Evolutionary conservation across 805 yeast genomes (phyloP).

Genomic region (Middelhovenomyces tepae): DNA sequence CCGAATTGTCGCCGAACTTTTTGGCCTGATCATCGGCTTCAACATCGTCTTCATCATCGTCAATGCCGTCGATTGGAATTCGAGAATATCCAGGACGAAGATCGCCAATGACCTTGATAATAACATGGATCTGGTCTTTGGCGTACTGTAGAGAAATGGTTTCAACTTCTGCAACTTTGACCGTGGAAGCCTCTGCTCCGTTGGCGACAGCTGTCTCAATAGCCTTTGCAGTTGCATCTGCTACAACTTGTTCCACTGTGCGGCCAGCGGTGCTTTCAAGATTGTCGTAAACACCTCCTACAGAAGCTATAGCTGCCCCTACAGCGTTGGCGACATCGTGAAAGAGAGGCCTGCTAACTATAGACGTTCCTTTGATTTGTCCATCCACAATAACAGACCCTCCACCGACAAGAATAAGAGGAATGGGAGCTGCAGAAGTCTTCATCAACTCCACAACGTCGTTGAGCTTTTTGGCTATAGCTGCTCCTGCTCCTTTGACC

Average conservation of each 20-base stretch:
- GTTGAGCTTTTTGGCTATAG: constrained; percentile 29
- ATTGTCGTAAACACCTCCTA: constrained; percentile 33
- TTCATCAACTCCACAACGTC: constrained; percentile 38
- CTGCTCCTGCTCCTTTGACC: too few species aligned
- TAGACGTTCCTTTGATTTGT: constrained; percentile 33
- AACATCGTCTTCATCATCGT: too few species aligned
- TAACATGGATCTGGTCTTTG: too few species aligned
- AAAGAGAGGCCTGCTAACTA: constrained; percentile 35
- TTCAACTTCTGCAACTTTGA: constrained; percentile 23
- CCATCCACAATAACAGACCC: constrained; percentile 40
- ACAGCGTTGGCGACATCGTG: constrained; percentile 42
- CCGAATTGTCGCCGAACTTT: too few species aligned
- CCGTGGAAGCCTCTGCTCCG: constrained; percentile 23
- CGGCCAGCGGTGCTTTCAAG: constrained; percentile 12
- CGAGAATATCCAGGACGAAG: too few species aligned
- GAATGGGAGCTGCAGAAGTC: constrained; percentile 36
- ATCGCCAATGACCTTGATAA: too few species aligned
- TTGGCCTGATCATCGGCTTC: too few species aligned
- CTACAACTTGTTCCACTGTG: constrained; percentile 18
- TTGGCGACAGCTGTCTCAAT: constrained; percentile 17
- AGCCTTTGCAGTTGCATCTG: constrained; percentile 17
- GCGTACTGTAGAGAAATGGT: constrained; percentile 29
- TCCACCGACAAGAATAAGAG: constrained; percentile 41
- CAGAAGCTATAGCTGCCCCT: constrained; percentile 43
- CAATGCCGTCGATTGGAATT: too few species aligned